Evolutionary conservation across 1,284 basidiomycete genomes (phyloP).

Genomic region (Cryptococcus sp.): DNA sequence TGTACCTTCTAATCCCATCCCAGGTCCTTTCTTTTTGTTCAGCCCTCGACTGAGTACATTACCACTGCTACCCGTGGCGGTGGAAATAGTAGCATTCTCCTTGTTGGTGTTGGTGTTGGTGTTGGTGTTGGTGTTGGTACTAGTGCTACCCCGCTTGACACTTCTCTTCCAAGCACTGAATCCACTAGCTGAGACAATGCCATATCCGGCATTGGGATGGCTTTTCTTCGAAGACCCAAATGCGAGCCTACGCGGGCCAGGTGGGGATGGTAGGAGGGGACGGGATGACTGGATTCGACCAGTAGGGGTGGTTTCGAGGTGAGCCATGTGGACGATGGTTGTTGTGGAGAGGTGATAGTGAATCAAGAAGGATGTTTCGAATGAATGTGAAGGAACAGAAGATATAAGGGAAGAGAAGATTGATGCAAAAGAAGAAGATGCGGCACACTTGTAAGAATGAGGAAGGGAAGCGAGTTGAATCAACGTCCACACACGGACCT

Average conservation of each 20-base stretch:
- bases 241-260: background rate
- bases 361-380: background rate
- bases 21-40: conserved; percentile 8
- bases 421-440: no score
- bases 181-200: background rate
- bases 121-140: background rate
- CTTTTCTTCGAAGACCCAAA: background rate
- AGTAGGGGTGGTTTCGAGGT: no score
- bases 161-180: background rate
- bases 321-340: no score
- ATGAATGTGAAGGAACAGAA: no score
- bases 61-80: background rate
- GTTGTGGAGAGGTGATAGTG: background rate
- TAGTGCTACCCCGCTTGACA: background rate
- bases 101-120: background rate
- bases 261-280: background rate
- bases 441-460: no score
- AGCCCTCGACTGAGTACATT: background rate
- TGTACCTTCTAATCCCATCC: conserved; percentile 27
- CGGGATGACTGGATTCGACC: background rate
- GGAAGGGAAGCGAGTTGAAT: no score
- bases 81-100: background rate
- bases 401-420: no score
- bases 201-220: no score
- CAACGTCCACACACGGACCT: no score